phyloP scores from a whole-genome alignment of 192 early-diverging fungal genomes.

The Ambispora gerdemannii region DNA sequence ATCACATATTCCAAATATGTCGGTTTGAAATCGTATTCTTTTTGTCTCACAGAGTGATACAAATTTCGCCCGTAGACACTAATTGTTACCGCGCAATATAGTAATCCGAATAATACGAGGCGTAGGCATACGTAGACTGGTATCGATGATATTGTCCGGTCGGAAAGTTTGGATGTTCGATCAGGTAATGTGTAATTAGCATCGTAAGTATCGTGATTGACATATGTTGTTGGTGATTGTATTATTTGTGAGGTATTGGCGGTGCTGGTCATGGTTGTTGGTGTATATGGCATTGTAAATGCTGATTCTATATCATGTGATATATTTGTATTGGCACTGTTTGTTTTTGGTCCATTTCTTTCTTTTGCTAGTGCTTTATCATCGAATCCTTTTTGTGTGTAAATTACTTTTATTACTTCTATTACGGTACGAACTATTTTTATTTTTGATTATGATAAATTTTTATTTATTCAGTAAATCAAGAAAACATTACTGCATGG shows the following conservation, averaged over 20 bases:
- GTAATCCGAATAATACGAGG: background rate
- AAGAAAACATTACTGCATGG: too few relatives aligned
- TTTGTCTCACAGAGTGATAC: background rate
- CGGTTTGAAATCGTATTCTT: background rate
- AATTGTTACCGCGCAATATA: constrained; percentile 14
- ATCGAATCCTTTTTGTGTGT: constrained; percentile 1
- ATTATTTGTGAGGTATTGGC: background rate
- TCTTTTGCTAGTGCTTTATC: background rate
- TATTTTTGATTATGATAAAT: background rate
- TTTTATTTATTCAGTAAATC: too few relatives aligned
- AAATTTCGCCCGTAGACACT: constrained; percentile 10
- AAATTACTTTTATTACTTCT: background rate
- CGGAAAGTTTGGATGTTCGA: background rate
- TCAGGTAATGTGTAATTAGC: too few relatives aligned
- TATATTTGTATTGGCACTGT: background rate
- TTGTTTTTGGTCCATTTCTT: background rate
- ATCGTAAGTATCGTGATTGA: too few relatives aligned
- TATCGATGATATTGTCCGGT: constrained; percentile 3
- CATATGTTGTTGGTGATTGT: too few relatives aligned
- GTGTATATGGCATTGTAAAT: background rate
- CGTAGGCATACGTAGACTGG: constrained; percentile 14
- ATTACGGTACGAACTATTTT: background rate
- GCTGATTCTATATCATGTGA: constrained; percentile 2
- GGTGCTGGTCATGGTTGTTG: background rate
- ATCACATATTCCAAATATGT: constrained; percentile 9